A percentile compares a stretch with the other conserved stretches of the same genome.
Conservation (phyloP, 495 filamentous ascomycete species). For the Podospora sp. region DNA sequence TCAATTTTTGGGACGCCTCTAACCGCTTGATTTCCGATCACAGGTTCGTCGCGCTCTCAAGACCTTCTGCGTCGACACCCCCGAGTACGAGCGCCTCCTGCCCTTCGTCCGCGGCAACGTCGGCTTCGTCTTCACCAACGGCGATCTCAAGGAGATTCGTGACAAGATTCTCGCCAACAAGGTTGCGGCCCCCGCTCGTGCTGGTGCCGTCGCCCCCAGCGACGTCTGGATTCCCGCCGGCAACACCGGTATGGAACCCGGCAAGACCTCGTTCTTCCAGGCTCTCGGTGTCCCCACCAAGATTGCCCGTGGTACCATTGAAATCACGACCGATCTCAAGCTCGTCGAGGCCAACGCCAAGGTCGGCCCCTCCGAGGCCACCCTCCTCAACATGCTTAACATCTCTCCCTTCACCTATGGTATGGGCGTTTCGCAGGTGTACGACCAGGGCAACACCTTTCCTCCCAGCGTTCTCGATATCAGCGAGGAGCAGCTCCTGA, state of each 20-base stretch:
- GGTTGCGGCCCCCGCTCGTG: constrained; percentile 95
- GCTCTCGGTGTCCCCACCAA: constrained; percentile 99
- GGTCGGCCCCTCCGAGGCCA: constrained; percentile 98
- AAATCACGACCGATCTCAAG: constrained; percentile 98
- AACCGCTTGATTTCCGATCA: constrained; percentile 15
- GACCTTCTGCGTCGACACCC: constrained; percentile 86
- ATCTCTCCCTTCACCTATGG: constrained; percentile 99
- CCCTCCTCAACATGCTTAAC: constrained; percentile 98
- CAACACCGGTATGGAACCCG: constrained; percentile 99
- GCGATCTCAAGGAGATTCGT: constrained; percentile 85
- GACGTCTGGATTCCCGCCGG: constrained; percentile 93
- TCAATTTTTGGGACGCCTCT: not conserved
- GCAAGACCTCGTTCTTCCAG: constrained; percentile 99
- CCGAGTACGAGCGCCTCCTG: constrained; percentile 96
- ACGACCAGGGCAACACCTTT: constrained; percentile 95
- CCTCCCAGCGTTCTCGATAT: constrained; percentile 83
- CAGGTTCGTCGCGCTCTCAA: constrained; percentile 95
- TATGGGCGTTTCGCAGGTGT: constrained; percentile 93
- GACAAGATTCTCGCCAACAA: constrained; percentile 95
- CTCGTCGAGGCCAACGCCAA: constrained; percentile 89
- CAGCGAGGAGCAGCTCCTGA: constrained; percentile 85
- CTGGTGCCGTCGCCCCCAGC: constrained; percentile 87
- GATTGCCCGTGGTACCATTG: constrained; percentile 99
- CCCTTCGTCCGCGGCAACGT: constrained; percentile 96
- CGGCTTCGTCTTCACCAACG: constrained; percentile 99